Evolutionary conservation across 768 basidiomycete species (phyloP).

Genomic region (Panus rudis): DNA sequence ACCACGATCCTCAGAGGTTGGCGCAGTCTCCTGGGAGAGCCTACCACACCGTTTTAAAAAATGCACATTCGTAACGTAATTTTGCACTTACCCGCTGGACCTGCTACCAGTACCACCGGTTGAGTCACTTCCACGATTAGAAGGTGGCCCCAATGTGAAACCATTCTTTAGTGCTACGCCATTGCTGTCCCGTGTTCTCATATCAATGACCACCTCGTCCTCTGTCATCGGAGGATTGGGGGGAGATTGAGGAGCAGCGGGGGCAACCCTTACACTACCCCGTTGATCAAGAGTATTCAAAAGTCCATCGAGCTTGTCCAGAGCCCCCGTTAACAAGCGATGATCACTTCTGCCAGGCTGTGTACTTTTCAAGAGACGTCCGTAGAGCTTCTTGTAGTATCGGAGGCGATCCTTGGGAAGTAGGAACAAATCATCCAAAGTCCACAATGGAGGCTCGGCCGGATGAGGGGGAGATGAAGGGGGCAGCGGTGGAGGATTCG

Average conservation of each 20-base stretch:
- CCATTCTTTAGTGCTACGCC: conserved; percentile 6
- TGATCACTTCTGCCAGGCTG: conserved; percentile 84
- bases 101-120: conserved; percentile 31
- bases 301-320: conserved; percentile 75
- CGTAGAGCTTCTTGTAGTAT: conserved; percentile 91
- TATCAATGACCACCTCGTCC: conserved; percentile 55
- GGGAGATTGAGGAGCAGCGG: conserved; percentile 13
- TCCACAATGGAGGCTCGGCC: conserved; percentile 50
- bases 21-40: conserved; percentile 51
- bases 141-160: conserved; percentile 9
- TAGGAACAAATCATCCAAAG: conserved; percentile 81
- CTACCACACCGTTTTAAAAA: conserved; percentile 37
- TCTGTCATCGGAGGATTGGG: conserved; percentile 30
- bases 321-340: conserved; percentile 66
- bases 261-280: conserved; percentile 40
- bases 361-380: conserved; percentile 78
- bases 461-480: conserved; percentile 27
- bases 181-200: conserved; percentile 31
- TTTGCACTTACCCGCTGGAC: conserved; percentile 46
- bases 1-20: conserved; percentile 44
- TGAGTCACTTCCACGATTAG: conserved; percentile 19
- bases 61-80: background rate
- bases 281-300: conserved; percentile 60
- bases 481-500: conserved; percentile 51
- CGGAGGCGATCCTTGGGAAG: conserved; percentile 78